Evolutionary conservation across 1,139 yeast species (phyloP).

Genomic region (Kodamaea sp.): DNA sequence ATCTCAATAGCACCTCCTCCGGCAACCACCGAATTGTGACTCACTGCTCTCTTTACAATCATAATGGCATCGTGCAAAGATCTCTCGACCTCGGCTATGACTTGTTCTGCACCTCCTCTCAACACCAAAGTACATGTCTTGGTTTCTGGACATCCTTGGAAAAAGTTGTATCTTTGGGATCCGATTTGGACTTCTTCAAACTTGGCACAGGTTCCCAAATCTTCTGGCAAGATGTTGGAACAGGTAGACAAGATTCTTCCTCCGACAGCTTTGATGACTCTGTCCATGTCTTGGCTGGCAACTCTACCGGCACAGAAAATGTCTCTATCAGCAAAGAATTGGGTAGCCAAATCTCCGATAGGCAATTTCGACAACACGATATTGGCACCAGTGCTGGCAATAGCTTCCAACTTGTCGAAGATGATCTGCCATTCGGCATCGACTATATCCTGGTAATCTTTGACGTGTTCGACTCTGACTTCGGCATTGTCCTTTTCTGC

Average conservation of each 20-base stretch:
- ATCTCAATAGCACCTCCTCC: conserved; percentile 99
- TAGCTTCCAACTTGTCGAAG: conserved; percentile 79
- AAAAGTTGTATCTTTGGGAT: conserved; percentile 88
- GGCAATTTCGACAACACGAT: conserved; percentile 93
- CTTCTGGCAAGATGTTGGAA: conserved; percentile 64
- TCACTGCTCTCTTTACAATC: conserved; percentile 95
- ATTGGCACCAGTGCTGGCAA: conserved; percentile 83
- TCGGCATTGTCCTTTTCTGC: conserved; percentile 99
- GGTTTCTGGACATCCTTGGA: conserved; percentile 89
- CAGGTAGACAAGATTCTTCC: conserved; percentile 89
- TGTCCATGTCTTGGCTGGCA: conserved; percentile 81
- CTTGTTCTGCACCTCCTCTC: conserved; percentile 99
- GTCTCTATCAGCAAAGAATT: conserved; percentile 93
- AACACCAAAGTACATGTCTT: conserved; percentile 90
- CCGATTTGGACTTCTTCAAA: conserved; percentile 97
- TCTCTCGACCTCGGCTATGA: conserved; percentile 96
- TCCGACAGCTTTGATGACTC: conserved; percentile 93
- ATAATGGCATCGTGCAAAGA: conserved; percentile 97
- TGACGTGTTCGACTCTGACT: conserved; percentile 91
- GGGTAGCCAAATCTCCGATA: conserved; percentile 97
- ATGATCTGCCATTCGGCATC: conserved; percentile 99
- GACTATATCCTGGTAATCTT: conserved; percentile 92
- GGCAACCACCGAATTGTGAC: conserved; percentile 84
- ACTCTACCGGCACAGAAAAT: conserved; percentile 99
- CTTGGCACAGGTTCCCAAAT: conserved; percentile 80